Conservation (phyloP, 106 monocot species). For the Allium sativum region DNA sequence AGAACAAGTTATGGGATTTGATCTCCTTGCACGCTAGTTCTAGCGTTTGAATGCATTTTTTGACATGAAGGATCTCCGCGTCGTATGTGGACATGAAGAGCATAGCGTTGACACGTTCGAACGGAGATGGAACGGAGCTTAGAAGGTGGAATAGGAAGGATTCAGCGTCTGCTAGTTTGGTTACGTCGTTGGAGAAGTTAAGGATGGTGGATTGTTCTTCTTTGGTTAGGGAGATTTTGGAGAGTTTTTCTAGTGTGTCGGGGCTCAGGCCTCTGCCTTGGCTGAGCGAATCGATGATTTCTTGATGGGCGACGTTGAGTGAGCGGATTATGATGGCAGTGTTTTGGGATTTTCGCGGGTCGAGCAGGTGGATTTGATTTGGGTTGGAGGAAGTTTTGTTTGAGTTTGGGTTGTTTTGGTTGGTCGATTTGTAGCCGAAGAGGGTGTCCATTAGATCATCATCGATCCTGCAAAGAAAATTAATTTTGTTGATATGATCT, state of each 20-base stretch:
- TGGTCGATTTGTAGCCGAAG: conserved; percentile 35
- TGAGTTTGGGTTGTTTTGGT: conserved; percentile 12
- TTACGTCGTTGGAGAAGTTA: conserved; percentile 40
- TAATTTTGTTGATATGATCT: no score
- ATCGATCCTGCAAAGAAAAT: conserved; percentile 28
- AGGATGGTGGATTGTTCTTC: conserved; percentile 47
- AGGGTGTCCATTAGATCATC: conserved; percentile 54
- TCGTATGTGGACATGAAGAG: conserved; percentile 55
- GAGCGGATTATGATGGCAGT: conserved; percentile 65
- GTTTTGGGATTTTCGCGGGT: conserved; percentile 92
- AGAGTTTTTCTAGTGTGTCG: conserved; percentile 79
- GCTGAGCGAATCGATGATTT: conserved; percentile 52
- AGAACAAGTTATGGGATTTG: conserved; percentile 35
- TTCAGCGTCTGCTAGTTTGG: conserved; percentile 66
- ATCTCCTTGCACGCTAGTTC: conserved; percentile 54
- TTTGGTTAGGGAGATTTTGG: conserved; percentile 29
- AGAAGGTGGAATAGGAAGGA: conserved; percentile 75
- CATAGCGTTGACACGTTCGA: conserved; percentile 60
- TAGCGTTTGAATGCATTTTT: conserved; percentile 32
- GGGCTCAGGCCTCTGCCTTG: conserved; percentile 49
- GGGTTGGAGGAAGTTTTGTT: background rate
- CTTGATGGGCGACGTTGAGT: conserved; percentile 41
- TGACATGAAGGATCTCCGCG: conserved; percentile 42
- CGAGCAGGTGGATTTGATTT: conserved; percentile 49
- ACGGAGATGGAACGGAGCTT: conserved; percentile 37